Evolutionary conservation across 805 yeast genomes (phyloP).

Genomic region (Barnettozyma botsteinii): DNA sequence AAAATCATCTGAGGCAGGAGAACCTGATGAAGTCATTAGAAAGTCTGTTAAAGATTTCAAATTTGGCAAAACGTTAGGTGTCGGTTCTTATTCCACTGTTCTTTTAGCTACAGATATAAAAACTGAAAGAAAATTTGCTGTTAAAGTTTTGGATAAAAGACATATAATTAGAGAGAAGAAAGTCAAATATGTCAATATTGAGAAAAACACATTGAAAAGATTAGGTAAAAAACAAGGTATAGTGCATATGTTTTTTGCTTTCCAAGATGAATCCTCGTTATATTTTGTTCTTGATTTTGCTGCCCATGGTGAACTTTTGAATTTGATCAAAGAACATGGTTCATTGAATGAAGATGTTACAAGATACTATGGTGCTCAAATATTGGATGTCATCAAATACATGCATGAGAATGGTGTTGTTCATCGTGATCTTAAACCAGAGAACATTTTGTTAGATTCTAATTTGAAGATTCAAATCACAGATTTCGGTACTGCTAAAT

Average conservation of each 20-base stretch:
- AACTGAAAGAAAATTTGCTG: constrained; percentile 71
- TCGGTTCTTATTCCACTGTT: constrained; percentile 95
- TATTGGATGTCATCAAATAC: constrained; percentile 64
- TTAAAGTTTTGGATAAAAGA: constrained; percentile 68
- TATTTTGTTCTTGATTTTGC: constrained; percentile 79
- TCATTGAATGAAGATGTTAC: constrained; percentile 65
- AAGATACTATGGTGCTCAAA: constrained; percentile 64
- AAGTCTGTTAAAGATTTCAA: constrained; percentile 75
- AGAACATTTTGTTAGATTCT: constrained; percentile 62
- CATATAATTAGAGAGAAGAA: constrained; percentile 78
- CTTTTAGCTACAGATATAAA: constrained; percentile 77
- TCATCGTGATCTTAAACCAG: constrained; percentile 82
- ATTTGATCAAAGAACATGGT: constrained; percentile 63
- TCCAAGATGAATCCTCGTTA: constrained; percentile 68
- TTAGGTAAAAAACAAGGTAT: constrained; percentile 57
- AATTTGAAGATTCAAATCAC: constrained; percentile 62
- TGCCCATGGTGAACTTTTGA: constrained; percentile 67
- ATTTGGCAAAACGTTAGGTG: constrained; percentile 86
- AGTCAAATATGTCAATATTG: constrained; percentile 79
- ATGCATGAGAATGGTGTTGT: constrained; percentile 73
- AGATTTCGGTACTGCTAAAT: constrained; percentile 80
- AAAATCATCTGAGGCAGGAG: constrained; percentile 44
- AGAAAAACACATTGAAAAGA: constrained; percentile 71
- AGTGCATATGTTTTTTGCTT: constrained; percentile 66
- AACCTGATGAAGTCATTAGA: constrained; percentile 44